Conservation (phyloP, 257 asterid genomes). For the Petunia secreta region DNA sequence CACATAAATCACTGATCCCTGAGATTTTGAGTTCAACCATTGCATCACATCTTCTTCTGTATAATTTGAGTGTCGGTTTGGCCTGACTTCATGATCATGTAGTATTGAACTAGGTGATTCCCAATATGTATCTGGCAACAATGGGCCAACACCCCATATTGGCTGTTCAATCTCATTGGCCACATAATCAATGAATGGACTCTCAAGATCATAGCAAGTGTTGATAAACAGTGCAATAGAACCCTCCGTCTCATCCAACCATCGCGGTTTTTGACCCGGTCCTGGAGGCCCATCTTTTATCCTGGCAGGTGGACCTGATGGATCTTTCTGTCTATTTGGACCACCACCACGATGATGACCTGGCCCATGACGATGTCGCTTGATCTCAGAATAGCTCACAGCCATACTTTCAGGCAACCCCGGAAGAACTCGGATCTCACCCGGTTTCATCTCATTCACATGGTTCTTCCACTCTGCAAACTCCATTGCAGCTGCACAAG, state of each 20-base stretch:
- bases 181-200: slow-evolving; percentile 52
- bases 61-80: slow-evolving; percentile 53
- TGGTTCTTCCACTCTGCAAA: slow-evolving; percentile 59
- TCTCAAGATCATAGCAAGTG: slow-evolving; percentile 62
- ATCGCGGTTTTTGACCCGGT: slow-evolving; percentile 47
- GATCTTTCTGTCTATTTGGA: not conserved
- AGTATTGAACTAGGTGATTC: slow-evolving; percentile 43
- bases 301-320: slow-evolving; percentile 19
- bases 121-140: slow-evolving; percentile 65
- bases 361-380: slow-evolving; percentile 31
- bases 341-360: slow-evolving; percentile 1
- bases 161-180: slow-evolving; percentile 42
- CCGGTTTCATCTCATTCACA: slow-evolving; percentile 44
- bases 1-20: slow-evolving; percentile 60
- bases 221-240: slow-evolving; percentile 58
- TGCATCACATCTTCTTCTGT: slow-evolving; percentile 58
- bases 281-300: slow-evolving; percentile 41
- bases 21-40: slow-evolving; percentile 65
- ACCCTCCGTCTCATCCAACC: slow-evolving; percentile 60
- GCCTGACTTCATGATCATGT: slow-evolving; percentile 52
- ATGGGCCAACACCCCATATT: slow-evolving; percentile 60
- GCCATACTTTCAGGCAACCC: slow-evolving; percentile 66
- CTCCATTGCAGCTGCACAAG: slow-evolving; percentile 65
- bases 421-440: slow-evolving; percentile 45
- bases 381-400: slow-evolving; percentile 46